These are phyloP conservation scores for Daucus carota DNA, from an alignment of 129 eudicot species.

Conservation along the genomic window DNA sequence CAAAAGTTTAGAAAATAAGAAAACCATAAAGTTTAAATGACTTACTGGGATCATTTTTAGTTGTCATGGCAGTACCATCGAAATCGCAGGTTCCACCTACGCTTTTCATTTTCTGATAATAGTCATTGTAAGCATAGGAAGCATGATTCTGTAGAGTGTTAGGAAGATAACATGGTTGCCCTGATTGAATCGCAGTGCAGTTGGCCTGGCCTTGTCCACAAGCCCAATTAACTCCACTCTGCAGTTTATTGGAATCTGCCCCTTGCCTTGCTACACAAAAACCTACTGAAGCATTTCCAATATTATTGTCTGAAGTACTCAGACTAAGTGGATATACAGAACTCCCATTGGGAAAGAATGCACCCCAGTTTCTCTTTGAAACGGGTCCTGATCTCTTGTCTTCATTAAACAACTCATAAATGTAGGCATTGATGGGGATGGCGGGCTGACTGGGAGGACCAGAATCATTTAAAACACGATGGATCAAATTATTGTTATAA, in stretches of 20 bases:
- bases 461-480: constrained; percentile 51
- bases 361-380: constrained; percentile 69
- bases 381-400: constrained; percentile 58
- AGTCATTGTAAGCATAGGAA: constrained; percentile 83
- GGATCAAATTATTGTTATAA: constrained; percentile 52
- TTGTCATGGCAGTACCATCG: constrained; percentile 59
- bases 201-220: constrained; percentile 78
- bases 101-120: constrained; percentile 66
- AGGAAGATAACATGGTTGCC: constrained; percentile 67
- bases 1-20: neutral
- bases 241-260: constrained; percentile 42
- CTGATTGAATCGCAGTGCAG: constrained; percentile 68
- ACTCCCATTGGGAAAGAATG: constrained; percentile 56
- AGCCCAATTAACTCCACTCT: constrained; percentile 73
- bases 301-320: constrained; percentile 13
- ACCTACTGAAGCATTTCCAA: constrained; percentile 39
- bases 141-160: constrained; percentile 72
- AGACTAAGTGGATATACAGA: constrained; percentile 51
- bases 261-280: constrained; percentile 64
- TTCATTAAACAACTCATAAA: constrained; percentile 73
- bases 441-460: constrained; percentile 72
- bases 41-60: constrained; percentile 77
- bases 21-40: neutral
- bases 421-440: constrained; percentile 60
- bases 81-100: constrained; percentile 82